These are phyloP conservation scores for Saprolegnia parasitica DNA, from an alignment of 352 stramenopile genomes.

Conservation along the genomic window DNA sequence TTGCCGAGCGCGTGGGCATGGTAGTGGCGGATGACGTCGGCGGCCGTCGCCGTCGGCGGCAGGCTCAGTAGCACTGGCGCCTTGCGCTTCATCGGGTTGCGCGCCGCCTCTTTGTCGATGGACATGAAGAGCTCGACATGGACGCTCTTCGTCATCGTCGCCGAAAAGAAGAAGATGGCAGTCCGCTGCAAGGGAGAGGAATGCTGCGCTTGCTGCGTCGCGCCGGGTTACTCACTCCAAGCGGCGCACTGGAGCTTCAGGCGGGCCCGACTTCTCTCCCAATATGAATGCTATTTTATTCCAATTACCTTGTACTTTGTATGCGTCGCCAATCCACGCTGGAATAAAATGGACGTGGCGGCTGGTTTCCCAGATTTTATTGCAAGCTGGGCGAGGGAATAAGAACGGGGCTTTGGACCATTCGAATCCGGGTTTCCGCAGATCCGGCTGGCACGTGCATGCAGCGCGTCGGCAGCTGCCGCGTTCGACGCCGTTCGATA, in stretches of 20 bases:
- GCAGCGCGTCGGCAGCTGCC: too few species aligned
- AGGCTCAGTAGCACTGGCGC: not conserved
- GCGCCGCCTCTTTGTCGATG: not conserved
- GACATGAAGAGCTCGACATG: constrained; percentile 16
- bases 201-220: not conserved
- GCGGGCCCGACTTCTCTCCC: not conserved
- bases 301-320: not conserved
- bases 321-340: not conserved
- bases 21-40: constrained; percentile 24
- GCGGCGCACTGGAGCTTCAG: not conserved
- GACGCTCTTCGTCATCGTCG: constrained; percentile 3
- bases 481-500: too few species aligned
- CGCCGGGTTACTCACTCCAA: constrained; percentile 18
- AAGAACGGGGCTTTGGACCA: too few species aligned
- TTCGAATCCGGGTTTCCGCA: too few species aligned
- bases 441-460: too few species aligned
- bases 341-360: not conserved
- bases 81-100: not conserved
- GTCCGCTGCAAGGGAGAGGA: not conserved
- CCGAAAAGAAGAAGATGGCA: not conserved
- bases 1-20: constrained; percentile 14
- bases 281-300: too few species aligned
- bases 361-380: too few species aligned
- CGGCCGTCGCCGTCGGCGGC: not conserved
- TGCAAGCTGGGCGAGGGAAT: too few species aligned